Evolutionary conservation across 2,329 filamentous ascomycete genomes (phyloP).

Genomic region (Ceratocystis variospora): DNA sequence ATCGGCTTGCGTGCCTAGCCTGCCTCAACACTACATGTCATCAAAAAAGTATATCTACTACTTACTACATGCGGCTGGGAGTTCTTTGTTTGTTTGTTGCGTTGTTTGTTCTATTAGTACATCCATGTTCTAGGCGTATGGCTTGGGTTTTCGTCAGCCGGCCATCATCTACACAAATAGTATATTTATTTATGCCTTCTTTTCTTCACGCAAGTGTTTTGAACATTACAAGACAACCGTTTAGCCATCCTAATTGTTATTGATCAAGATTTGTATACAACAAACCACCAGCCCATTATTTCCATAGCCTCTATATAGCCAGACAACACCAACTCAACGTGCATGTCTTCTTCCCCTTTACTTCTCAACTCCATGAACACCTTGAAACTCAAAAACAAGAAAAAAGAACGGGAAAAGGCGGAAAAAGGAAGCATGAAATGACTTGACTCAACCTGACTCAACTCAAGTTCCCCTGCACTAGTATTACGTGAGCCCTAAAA

Average conservation of each 20-base stretch:
- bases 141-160: background rate
- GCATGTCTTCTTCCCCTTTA: background rate
- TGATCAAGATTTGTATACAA: background rate
- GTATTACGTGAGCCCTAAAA: background rate
- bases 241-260: background rate
- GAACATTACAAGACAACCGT: background rate
- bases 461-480: background rate
- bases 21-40: background rate
- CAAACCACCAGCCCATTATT: background rate
- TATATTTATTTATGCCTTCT: background rate
- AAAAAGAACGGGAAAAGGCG: background rate
- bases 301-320: background rate
- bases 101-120: constrained; percentile 9
- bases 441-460: background rate
- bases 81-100: constrained; percentile 14
- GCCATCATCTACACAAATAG: background rate
- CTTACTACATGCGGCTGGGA: constrained; percentile 8
- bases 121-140: background rate
- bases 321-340: background rate
- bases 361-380: constrained; percentile 4
- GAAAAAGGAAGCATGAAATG: background rate
- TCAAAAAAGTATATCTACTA: constrained; percentile 15
- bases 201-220: background rate
- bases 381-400: background rate
- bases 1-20: background rate